phyloP scores from a whole-genome alignment of 2,329 filamentous ascomycete species.

The Balansia obtecta region DNA sequence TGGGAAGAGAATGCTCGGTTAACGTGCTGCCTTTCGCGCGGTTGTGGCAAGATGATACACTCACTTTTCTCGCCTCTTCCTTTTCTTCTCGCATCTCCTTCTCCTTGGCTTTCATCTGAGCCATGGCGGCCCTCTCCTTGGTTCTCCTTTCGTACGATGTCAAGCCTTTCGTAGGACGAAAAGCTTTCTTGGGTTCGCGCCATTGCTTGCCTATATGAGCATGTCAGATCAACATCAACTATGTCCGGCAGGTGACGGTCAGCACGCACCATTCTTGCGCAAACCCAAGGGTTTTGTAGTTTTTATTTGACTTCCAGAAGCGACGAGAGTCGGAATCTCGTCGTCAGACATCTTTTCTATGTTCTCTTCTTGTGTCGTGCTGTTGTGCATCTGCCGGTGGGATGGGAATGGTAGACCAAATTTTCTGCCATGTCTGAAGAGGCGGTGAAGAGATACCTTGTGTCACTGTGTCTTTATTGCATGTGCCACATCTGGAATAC shows the following conservation, averaged over 20 bases:
- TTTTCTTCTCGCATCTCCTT: constrained; percentile 95
- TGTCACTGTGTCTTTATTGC: background rate
- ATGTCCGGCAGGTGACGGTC: background rate
- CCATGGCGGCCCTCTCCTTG: constrained; percentile 54
- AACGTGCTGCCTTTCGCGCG: background rate
- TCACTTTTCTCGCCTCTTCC: constrained; percentile 72
- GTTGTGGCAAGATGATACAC: constrained; percentile 11
- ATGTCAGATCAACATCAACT: constrained; percentile 8
- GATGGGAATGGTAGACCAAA: background rate
- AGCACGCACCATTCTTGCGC: constrained; percentile 65
- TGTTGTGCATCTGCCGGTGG: background rate
- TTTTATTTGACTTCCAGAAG: constrained; percentile 15
- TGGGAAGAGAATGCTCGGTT: constrained; percentile 5
- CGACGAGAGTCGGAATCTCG: background rate
- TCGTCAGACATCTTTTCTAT: constrained; percentile 4
- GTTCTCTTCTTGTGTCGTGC: background rate
- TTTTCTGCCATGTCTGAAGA: constrained; percentile 3
- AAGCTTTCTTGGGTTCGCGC: constrained; percentile 72
- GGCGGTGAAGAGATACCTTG: background rate
- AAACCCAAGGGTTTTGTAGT: constrained; percentile 44
- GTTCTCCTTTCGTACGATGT: constrained; percentile 68
- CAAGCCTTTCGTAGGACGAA: constrained; percentile 68
- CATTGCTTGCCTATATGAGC: constrained; percentile 72
- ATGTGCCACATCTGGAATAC: constrained; percentile 1
- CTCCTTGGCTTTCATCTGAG: constrained; percentile 81